Evolutionary conservation across 768 basidiomycete species (phyloP).

Genomic region (Amanita exitialis): DNA sequence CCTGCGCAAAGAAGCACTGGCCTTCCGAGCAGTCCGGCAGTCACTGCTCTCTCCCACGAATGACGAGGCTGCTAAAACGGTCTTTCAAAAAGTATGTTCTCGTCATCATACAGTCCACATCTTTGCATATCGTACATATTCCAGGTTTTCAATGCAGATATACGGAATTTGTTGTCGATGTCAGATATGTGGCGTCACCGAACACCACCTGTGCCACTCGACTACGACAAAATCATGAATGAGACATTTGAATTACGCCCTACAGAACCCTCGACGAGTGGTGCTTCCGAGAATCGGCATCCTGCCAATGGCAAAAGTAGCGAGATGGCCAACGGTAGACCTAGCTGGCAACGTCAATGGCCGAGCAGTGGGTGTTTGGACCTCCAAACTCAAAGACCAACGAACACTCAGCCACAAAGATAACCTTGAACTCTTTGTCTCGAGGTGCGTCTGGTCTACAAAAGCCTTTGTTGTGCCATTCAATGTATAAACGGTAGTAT

Average conservation of each 20-base stretch:
- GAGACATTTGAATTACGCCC: slow-evolving; percentile 43
- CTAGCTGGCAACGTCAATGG: slow-evolving; percentile 11
- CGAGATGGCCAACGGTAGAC: slow-evolving; percentile 4
- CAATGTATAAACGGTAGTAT: slow-evolving; percentile 38
- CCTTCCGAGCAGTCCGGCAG: slow-evolving; percentile 73
- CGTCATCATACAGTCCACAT: neutral
- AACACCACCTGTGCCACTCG: slow-evolving; percentile 76
- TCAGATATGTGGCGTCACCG: slow-evolving; percentile 94
- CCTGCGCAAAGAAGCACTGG: slow-evolving; percentile 80
- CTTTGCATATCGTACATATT: neutral
- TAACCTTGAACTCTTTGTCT: slow-evolving; percentile 73
- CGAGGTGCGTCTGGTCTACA: slow-evolving; percentile 48
- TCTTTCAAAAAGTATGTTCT: slow-evolving; percentile 71
- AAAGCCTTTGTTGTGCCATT: neutral
- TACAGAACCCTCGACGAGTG: slow-evolving; percentile 14
- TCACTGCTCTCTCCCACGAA: slow-evolving; percentile 40
- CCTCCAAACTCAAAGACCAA: slow-evolving; percentile 67
- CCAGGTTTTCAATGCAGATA: slow-evolving; percentile 85
- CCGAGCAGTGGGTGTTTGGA: slow-evolving; percentile 12
- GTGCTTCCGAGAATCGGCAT: slow-evolving; percentile 15
- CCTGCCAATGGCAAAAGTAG: slow-evolving; percentile 16
- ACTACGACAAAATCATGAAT: slow-evolving; percentile 65
- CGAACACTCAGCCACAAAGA: slow-evolving; percentile 67
- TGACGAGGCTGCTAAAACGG: slow-evolving; percentile 46
- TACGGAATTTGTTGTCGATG: slow-evolving; percentile 85